Base-by-base conservation (phyloP, 2,329 filamentous ascomycete genomes). In the Curvularia eragrostidis region DNA sequence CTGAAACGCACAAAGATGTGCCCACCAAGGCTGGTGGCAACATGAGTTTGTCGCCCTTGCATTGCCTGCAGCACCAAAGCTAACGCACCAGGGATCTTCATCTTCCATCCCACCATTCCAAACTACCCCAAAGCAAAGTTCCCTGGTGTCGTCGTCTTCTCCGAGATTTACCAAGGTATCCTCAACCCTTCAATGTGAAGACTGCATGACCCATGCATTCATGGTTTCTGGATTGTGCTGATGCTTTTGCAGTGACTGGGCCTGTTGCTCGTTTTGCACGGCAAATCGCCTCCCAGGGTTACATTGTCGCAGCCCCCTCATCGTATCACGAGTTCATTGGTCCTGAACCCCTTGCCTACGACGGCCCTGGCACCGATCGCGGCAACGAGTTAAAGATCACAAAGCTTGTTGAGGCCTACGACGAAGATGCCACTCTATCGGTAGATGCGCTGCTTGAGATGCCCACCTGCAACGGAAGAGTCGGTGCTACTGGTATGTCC, bases 261-360 rank as follows among this genome's bases (percentile, higher is more conserved):
- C 93, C 93, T 1, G 93, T 97, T 24, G 85, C 89, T 59, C 88
- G 94, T 52, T 97, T 97, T 71, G 92, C 91, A 50, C 88, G 93
- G 59, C 93, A 97, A 76, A 97, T 97, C 69, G 91, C 92, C 38
- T 90, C 91, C 2, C 91, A 96, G 65, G 94, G 93, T 70, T 97
- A 96, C 81, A 96, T 97, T 66, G 93, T 94, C 65, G 93, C 91
- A 9, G 93, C 93, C 0, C 92, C 93, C 0, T 95, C 91, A 34
- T 93, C 89, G 30, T 97, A 97, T 78, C 93, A 97, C 75, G 93
- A 97, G 77, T 97, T 97, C 79, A 91, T 88, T 1, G 90, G 90
- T 4, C 91, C 93, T 0, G 91, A 94, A 70, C 82, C 93, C 10
- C 82, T 97, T 39, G 86, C 90, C 48, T 97, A 97, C 76, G 91